A percentile compares a stretch with the other conserved stretches of the same genome.
Conservation (phyloP, 2,329 filamentous ascomycete genomes). For the Cordyceps fumosorosea region DNA sequence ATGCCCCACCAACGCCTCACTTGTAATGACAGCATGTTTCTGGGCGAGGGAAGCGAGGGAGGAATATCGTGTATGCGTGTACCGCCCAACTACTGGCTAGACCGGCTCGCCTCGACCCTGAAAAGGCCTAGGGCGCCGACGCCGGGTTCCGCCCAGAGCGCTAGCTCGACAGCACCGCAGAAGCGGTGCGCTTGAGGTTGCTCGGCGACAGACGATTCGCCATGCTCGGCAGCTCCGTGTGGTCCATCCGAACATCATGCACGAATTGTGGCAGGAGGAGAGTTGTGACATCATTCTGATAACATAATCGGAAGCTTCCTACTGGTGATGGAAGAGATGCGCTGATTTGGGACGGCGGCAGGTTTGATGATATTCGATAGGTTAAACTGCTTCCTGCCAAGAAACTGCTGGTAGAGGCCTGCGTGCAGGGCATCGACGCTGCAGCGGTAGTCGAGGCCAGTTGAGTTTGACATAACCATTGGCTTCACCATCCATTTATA, state of each 20-base stretch:
- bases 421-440: background rate
- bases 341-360: background rate
- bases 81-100: background rate
- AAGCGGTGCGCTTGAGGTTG: no score
- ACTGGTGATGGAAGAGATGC: background rate
- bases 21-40: no score
- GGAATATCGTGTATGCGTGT: no score
- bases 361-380: background rate
- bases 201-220: no score
- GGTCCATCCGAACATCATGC: background rate
- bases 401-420: background rate
- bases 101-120: no score
- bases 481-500: slow-evolving; percentile 30
- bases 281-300: background rate
- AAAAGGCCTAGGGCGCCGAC: no score
- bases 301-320: background rate
- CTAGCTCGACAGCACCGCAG: no score
- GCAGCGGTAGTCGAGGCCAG: slow-evolving; percentile 19
- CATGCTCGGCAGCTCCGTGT: no score
- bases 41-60: no score
- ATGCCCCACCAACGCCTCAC: no score
- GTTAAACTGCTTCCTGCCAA: background rate
- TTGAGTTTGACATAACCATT: slow-evolving; percentile 34
- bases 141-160: no score
- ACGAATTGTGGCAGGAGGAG: slow-evolving; percentile 5